Evolutionary conservation across 257 asterid species (phyloP), one percentile per base, ranked within the genome.

Genomic region (Solanum paucissectum): DNA sequence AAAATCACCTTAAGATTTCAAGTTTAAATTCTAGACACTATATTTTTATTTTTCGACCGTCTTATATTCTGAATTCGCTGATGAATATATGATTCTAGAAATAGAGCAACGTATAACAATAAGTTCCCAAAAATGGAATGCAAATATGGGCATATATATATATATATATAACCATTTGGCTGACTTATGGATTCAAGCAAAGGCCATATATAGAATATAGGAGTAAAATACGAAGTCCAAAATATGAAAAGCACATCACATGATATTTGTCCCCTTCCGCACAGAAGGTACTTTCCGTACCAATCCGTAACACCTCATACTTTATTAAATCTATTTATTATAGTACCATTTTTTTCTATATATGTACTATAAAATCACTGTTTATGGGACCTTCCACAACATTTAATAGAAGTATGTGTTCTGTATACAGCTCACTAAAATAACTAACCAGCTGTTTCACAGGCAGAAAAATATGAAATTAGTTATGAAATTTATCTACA

Each of bases 251-350:
- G 29, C 49, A 73, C 18, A 73, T 36, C 46, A 73, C 82, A 34
- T 36, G 82, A 73, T 73, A 73, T 73, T 36, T 73, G 82, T 73
- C 82, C 29, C 82, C 82, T 73, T 21, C 82, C 82, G 13, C 44
- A 73, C 13, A 33, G 10, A 73, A 34, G 29, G 82, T 73, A 73
- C 82, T 25, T 73, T 34, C 82, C 82, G 82, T 73, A 73, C 49
- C 82, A 34, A 73, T 73, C 82, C 82, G 82, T 73, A 36, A 73
- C 29, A 10, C 29, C 82, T 73, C 49, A 10, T 20, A 20, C 82
- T 73, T 73, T 58, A 58, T 58, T 29, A 29, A 58, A 18, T 8
- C 25, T 71, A 6, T 44, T 44, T 44, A 29, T 21, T 60, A 52
- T 21, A 55, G 10, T 52, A 52, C 62, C 62, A 52, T 52, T 52